Base-by-base conservation (phyloP, 345 rosid species). In the Citrus sp. region DNA sequence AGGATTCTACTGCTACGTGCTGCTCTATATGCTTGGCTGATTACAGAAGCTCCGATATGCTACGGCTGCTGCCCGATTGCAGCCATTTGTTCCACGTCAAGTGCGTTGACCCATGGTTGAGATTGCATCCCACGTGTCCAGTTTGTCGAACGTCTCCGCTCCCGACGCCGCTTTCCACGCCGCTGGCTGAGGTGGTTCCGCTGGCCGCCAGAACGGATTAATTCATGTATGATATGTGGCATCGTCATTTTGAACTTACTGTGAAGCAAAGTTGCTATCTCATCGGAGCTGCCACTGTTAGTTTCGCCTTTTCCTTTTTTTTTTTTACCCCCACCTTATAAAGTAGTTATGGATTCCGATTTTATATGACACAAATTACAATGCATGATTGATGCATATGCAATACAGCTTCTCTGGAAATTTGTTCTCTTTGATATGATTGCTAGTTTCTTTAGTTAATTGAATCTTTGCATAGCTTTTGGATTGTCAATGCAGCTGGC, bases 21-120 rank as follows among this genome's bases (percentile, higher is more conserved):
- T 96, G 99, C 75, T 87, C 97, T 0, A 88, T 96, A 0, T 96
- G 99, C 46, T 81, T 96, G 85, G 94, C 90, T 18, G 99, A 96
- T 81, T 96, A 93, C 84, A 90, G 86, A 62, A 78, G 73, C 24
- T 75, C 79, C 0, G 97, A 95, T 76, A 67, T 54, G 38, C 85
- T 93, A 25, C 79, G 97, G 78, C 72, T 85, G 65, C 71, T 96
- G 58, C 98, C 98, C 1, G 97, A 94, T 34, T 96, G 98, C 66
- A 88, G 86, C 27, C 98, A 93, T 68, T 82, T 90, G 7, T 95
- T 93, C 72, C 98, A 95, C 79, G 76, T 66, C n/a, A 88, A 89
- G 80, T 95, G 98, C 60, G 86, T 95, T 24, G 98, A 95, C 83
- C 94, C 93, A 25, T 95, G 98, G 98, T 77, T 95, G 75, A 68